Evolutionary conservation across 1,284 basidiomycete species (phyloP).

Genomic region (Rhodotorula sp.): DNA sequence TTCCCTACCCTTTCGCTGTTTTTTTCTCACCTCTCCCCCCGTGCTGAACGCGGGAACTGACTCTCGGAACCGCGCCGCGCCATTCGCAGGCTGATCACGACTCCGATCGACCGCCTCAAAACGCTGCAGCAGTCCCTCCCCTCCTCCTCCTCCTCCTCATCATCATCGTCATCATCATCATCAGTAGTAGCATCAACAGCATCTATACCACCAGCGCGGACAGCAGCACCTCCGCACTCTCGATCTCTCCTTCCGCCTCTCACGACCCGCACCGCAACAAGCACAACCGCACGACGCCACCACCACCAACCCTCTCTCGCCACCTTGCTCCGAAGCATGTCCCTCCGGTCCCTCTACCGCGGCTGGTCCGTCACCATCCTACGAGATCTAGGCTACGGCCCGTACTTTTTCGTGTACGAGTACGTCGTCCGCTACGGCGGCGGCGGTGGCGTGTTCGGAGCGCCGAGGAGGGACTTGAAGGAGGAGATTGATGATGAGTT

Average conservation of each 20-base stretch:
- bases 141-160: slow-evolving; percentile 25
- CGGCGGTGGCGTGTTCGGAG: background rate
- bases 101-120: slow-evolving; percentile 81
- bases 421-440: slow-evolving; percentile 69
- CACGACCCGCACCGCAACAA: background rate
- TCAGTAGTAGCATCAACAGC: too few relatives aligned
- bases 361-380: slow-evolving; percentile 69
- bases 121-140: slow-evolving; percentile 66
- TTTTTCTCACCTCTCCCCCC: too few relatives aligned
- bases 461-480: slow-evolving; percentile 44
- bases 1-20: too few relatives aligned
- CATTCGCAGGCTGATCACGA: slow-evolving; percentile 63
- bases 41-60: background rate
- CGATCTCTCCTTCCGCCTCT: too few relatives aligned
- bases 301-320: slow-evolving; percentile 52
- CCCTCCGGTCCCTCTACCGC: slow-evolving; percentile 70
- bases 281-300: background rate
- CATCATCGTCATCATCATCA: too few relatives aligned
- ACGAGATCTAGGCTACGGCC: slow-evolving; percentile 74
- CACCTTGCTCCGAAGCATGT: slow-evolving; percentile 60
- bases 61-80: background rate
- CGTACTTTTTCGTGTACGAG: slow-evolving; percentile 82
- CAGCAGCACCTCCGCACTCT: too few relatives aligned
- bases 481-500: slow-evolving; percentile 54
- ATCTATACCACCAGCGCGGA: too few relatives aligned